A percentile compares a stretch with the other conserved stretches of the same genome.
Conservation (phyloP, 305 asterid species). For the Rubia tinctorum region DNA sequence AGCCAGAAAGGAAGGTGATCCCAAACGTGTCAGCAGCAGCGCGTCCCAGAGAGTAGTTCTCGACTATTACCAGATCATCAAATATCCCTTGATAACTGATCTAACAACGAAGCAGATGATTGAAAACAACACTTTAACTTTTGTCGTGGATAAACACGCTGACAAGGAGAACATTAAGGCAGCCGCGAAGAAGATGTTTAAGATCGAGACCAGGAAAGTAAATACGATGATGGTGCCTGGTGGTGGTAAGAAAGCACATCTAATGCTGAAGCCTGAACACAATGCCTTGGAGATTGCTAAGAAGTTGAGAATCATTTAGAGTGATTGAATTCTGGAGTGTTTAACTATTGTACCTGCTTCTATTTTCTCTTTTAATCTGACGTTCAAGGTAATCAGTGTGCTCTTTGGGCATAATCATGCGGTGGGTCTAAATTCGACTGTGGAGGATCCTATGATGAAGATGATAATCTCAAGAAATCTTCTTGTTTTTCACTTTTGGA, state of each 20-base stretch:
- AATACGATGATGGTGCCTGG: slow-evolving; percentile 50
- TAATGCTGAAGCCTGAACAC: slow-evolving; percentile 37
- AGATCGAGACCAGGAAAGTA: slow-evolving; percentile 46
- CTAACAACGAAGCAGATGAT: slow-evolving; percentile 43
- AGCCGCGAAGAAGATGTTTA: slow-evolving; percentile 39
- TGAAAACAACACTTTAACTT: too few relatives aligned
- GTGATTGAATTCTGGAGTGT: not conserved
- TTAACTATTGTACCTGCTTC: not conserved
- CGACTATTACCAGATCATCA: slow-evolving; percentile 36
- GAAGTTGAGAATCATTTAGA: slow-evolving; percentile 16
- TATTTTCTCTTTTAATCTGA: not conserved
- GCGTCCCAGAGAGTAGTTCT: slow-evolving; percentile 23
- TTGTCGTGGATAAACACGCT: slow-evolving; percentile 60
- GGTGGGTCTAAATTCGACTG: slow-evolving; percentile 11
- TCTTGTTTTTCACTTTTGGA: not conserved
- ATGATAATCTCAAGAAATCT: slow-evolving; percentile 3
- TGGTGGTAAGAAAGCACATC: slow-evolving; percentile 61
- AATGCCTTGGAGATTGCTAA: slow-evolving; percentile 59
- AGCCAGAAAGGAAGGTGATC: slow-evolving; percentile 35
- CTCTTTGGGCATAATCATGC: slow-evolving; percentile 11
- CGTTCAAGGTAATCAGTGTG: not conserved
- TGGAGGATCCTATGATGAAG: slow-evolving; percentile 13
- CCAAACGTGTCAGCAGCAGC: slow-evolving; percentile 33
- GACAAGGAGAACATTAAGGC: slow-evolving; percentile 59
- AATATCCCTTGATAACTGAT: slow-evolving; percentile 56